Evolutionary conservation across 2,329 filamentous ascomycete genomes (phyloP).

Genomic region (Neofusicoccum umdonicola): DNA sequence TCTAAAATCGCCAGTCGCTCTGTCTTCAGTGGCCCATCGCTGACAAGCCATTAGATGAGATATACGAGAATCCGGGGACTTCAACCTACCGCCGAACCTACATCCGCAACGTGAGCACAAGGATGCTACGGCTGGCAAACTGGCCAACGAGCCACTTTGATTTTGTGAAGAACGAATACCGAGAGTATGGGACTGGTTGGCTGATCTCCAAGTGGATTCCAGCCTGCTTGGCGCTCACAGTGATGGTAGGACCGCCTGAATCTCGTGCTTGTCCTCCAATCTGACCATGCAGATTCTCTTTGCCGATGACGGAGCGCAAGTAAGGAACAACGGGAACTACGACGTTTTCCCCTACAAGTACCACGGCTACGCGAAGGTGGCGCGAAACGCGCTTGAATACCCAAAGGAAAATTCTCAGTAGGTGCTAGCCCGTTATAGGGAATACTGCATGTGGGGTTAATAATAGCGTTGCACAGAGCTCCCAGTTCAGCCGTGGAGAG

Average conservation of each 20-base stretch:
- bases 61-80: constrained; percentile 29
- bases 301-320: constrained; percentile 18
- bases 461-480: too few species aligned
- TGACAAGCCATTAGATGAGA: constrained; percentile 23
- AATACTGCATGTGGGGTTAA: too few species aligned
- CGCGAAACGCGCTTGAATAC: constrained; percentile 29
- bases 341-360: constrained; percentile 30
- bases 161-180: constrained; percentile 20
- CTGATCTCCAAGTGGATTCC: constrained; percentile 31
- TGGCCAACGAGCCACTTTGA: constrained; percentile 33
- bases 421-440: neutral
- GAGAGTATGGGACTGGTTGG: constrained; percentile 19
- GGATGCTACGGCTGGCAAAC: constrained; percentile 30
- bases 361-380: constrained; percentile 31
- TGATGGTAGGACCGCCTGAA: constrained; percentile 23
- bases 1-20: too few species aligned
- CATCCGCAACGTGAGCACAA: constrained; percentile 29
- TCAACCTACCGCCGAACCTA: constrained; percentile 31
- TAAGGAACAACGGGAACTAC: constrained; percentile 27
- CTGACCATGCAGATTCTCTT: neutral
- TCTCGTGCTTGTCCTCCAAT: neutral
- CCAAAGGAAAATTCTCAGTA: neutral
- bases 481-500: constrained; percentile 14
- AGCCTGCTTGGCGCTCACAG: constrained; percentile 25
- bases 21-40: too few species aligned